Conservation (phyloP, 805 yeast species). For the Candida coleopterorum region DNA sequence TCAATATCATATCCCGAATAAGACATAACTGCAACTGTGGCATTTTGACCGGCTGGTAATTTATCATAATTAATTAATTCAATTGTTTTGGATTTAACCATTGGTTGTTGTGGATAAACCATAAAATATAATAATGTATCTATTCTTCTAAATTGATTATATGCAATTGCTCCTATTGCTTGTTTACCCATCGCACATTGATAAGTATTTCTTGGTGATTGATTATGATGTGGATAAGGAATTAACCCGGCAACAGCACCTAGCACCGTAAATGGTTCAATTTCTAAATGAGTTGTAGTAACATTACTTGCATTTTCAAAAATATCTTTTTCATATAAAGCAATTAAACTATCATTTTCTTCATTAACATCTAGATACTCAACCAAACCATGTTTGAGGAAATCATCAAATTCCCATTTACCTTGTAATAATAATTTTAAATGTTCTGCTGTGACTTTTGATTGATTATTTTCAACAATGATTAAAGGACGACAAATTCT, state of each 20-base stretch:
- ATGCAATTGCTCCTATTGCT: conserved; percentile 99
- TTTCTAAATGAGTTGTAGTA: conserved; percentile 82
- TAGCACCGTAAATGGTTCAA: conserved; percentile 88
- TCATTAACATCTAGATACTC: conserved; percentile 97
- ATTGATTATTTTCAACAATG: conserved; percentile 63
- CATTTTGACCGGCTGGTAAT: conserved; percentile 97
- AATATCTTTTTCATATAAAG: conserved; percentile 66
- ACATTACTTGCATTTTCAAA: conserved; percentile 39
- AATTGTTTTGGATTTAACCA: conserved; percentile 97
- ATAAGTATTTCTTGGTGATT: conserved; percentile 87
- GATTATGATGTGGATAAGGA: conserved; percentile 91
- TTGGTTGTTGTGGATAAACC: conserved; percentile 99
- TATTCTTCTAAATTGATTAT: conserved; percentile 92
- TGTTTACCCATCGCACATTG: conserved; percentile 98
- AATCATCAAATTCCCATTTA: conserved; percentile 84
- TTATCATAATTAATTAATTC: conserved; percentile 94
- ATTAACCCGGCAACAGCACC: conserved; percentile 93
- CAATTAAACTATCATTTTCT: conserved; percentile 91
- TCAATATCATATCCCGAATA: conserved; percentile 99
- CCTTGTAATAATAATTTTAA: conserved; percentile 59
- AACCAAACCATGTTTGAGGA: conserved; percentile 77
- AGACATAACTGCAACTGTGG: conserved; percentile 98
- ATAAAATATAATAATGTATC: conserved; percentile 89
- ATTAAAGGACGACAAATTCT: conserved; percentile 96
- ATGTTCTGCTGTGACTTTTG: conserved; percentile 72